Evolutionary conservation across 306 rosid genomes (phyloP).

Genomic region (Acacia confusa): DNA sequence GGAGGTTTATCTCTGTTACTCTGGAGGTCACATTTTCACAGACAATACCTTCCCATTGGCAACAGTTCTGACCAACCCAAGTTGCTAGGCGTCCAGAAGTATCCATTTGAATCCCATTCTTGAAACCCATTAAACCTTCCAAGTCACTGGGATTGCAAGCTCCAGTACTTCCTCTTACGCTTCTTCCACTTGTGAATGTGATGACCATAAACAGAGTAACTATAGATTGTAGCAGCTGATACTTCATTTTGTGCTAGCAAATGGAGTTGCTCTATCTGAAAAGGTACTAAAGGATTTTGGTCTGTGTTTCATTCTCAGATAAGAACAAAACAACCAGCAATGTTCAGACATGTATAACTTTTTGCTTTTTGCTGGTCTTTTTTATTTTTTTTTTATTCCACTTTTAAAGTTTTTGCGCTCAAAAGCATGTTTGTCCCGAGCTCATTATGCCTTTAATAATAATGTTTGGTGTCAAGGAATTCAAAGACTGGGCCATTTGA

Average conservation of each 20-base stretch:
- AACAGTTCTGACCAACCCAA: slow-evolving; percentile 59
- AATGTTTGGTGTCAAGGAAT: slow-evolving; percentile 12
- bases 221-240: slow-evolving; percentile 26
- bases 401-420: background rate
- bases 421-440: slow-evolving; percentile 43
- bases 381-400: background rate
- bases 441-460: slow-evolving; percentile 43
- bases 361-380: slow-evolving; percentile 28
- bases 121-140: slow-evolving; percentile 61
- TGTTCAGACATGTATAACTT: slow-evolving; percentile 15
- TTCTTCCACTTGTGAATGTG: slow-evolving; percentile 24
- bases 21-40: slow-evolving; percentile 58
- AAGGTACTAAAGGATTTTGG: slow-evolving; percentile 27
- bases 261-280: slow-evolving; percentile 19
- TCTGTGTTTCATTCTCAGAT: slow-evolving; percentile 22
- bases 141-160: slow-evolving; percentile 55
- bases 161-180: slow-evolving; percentile 21
- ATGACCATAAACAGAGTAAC: slow-evolving; percentile 34
- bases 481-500: slow-evolving; percentile 27
- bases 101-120: slow-evolving; percentile 53
- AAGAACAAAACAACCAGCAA: slow-evolving; percentile 15
- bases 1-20: slow-evolving; percentile 53
- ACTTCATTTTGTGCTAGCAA: slow-evolving; percentile 20
- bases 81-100: slow-evolving; percentile 53
- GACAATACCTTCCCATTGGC: slow-evolving; percentile 65